Base-by-base conservation (phyloP, 352 stramenopile species). In the Phytophthora litchii region DNA sequence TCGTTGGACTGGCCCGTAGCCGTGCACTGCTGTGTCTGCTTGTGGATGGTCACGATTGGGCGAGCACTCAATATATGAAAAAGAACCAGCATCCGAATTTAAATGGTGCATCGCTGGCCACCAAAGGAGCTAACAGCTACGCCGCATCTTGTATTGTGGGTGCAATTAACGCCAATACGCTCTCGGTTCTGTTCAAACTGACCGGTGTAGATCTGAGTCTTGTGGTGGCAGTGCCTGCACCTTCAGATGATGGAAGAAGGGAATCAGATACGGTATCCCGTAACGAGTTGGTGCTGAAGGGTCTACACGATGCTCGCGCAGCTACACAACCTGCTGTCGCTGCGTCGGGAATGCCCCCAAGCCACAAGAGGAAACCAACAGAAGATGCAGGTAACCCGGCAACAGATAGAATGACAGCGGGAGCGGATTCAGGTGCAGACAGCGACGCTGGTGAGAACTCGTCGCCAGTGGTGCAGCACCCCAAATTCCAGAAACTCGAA, bases 51-150 rank as follows among this genome's bases (percentile, higher is more conserved):
- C 84, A 93, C 70, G 82, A 93, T 73, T 93, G 84, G 84, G 68
- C 82, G 14, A 90, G 78, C 54, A 93, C 84, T 47, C 77, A 91
- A 71, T 91, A 87, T 55, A 93, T 93, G 82, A 86, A 88, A 61
- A 88, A 90, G 58, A 81, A 77, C 19, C 74, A 70, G 20, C 60
- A 72, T 27, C 62, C 57, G 34, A 72, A 55, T 52, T 70, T 89
- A 19, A 82, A 85, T 7, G 78, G 83, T 41, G 74, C 78, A 29
- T 78, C 80, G 50, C 63, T 93, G 44, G 86, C 82, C 9, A 65
- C 79, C 10, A 83, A 82, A 25, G 78, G 80, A 20, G 84, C 84
- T 19, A 86, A 77, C 66, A 84, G 84, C 45, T 93, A 89, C 54
- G 84, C 84, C 0, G 84, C 83, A 8, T 86, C 73, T 14, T 93